Evolutionary conservation across 1,284 basidiomycete species (phyloP).

Genomic region (Termitomyces sp.): DNA sequence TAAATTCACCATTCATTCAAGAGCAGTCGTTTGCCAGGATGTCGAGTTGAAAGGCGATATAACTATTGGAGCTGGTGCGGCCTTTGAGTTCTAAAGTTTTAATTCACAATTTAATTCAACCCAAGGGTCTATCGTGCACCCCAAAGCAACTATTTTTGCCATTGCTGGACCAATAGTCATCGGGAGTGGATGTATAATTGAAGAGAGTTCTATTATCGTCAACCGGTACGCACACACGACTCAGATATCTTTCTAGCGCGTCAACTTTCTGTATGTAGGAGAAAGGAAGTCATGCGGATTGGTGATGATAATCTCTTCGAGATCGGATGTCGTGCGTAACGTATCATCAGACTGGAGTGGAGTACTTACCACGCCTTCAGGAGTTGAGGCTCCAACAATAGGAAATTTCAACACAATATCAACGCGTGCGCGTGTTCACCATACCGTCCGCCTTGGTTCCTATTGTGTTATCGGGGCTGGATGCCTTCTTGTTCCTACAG

Average conservation of each 20-base stretch:
- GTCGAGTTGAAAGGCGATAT: constrained; percentile 87
- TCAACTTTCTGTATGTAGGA: constrained; percentile 31
- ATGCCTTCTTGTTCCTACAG: constrained; percentile 69
- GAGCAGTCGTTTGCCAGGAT: constrained; percentile 83
- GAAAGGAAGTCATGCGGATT: constrained; percentile 84
- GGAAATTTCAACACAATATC: constrained; percentile 85
- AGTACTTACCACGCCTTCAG: constrained; percentile 32
- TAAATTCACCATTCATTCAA: constrained; percentile 75
- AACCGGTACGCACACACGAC: constrained; percentile 52
- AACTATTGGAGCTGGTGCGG: constrained; percentile 77
- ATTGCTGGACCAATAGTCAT: constrained; percentile 84
- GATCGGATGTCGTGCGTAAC: constrained; percentile 76
- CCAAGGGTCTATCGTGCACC: constrained; percentile 84
- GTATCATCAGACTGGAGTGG: not conserved
- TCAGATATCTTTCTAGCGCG: not conserved
- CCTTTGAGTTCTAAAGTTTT: not conserved
- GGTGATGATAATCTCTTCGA: constrained; percentile 93
- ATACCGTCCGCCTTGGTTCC: constrained; percentile 71
- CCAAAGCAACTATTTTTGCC: constrained; percentile 87
- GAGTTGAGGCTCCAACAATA: constrained; percentile 78
- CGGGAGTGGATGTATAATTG: constrained; percentile 85
- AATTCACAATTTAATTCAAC: not conserved
- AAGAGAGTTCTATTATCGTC: constrained; percentile 85
- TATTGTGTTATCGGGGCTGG: constrained; percentile 81
- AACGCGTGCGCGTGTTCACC: constrained; percentile 73